phyloP scores from a whole-genome alignment of 2,329 filamentous ascomycete genomes.

The Aschersonia sp. region DNA sequence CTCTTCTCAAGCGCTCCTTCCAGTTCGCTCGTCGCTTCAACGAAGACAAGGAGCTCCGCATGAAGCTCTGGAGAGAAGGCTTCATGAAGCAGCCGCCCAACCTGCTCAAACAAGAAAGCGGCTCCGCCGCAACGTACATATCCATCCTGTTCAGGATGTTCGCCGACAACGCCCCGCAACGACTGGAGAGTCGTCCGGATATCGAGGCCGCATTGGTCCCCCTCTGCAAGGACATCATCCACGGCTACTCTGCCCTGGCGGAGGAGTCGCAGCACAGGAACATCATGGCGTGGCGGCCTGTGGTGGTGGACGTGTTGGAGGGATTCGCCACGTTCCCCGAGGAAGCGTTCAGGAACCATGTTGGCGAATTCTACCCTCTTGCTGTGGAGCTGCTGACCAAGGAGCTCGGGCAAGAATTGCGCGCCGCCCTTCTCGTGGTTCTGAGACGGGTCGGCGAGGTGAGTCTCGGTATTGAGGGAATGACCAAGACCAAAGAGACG shows the following conservation, averaged over 20 bases:
- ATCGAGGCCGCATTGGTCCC: constrained; percentile 89
- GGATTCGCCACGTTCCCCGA: constrained; percentile 77
- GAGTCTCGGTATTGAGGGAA: constrained; percentile 40
- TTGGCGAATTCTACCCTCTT: constrained; percentile 75
- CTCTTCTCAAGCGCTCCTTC: constrained; percentile 86
- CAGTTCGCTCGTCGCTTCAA: constrained; percentile 97
- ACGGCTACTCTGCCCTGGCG: constrained; percentile 71
- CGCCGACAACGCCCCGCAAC: constrained; percentile 72
- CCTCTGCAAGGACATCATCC: constrained; percentile 87
- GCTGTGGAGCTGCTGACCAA: constrained; percentile 69
- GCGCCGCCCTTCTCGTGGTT: constrained; percentile 62
- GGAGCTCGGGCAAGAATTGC: constrained; percentile 68
- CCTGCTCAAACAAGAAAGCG: constrained; percentile 89
- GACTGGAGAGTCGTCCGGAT: constrained; percentile 62
- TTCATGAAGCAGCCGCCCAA: constrained; percentile 99
- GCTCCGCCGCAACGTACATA: constrained; percentile 87
- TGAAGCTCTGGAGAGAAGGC: constrained; percentile 88
- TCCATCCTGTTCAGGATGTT: constrained; percentile 97
- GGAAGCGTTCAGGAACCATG: constrained; percentile 65
- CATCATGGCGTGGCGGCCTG: constrained; percentile 91
- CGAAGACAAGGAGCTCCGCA: constrained; percentile 87
- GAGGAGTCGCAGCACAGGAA: constrained; percentile 96
- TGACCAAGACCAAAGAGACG: constrained; percentile 20
- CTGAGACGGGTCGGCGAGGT: constrained; percentile 75
- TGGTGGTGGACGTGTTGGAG: constrained; percentile 92